phyloP scores from a whole-genome alignment of 106 monocot species.

The Apostasia ramifera region DNA sequence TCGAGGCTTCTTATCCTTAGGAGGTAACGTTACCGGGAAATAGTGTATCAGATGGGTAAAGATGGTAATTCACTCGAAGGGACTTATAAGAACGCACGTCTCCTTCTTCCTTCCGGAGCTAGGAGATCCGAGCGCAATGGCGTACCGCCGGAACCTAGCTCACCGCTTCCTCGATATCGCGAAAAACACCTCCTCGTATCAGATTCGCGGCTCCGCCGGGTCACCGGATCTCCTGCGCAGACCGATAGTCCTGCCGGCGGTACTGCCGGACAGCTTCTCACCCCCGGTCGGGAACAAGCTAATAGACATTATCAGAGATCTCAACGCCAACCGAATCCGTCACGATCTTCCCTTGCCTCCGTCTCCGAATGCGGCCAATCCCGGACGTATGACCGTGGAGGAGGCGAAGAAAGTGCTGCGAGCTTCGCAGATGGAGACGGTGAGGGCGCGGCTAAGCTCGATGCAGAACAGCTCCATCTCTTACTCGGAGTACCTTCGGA shows the following conservation, averaged over 20 bases:
- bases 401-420: constrained; percentile 1
- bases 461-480: not conserved
- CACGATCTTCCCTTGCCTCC: not conserved
- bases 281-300: not conserved
- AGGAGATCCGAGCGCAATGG: not conserved
- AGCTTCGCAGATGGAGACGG: not conserved
- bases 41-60: no score
- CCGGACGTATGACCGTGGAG: not conserved
- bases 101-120: not conserved
- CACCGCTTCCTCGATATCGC: not conserved
- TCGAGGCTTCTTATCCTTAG: no score
- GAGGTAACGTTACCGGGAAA: no score
- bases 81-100: not conserved
- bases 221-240: not conserved
- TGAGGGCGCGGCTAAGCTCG: not conserved
- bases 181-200: not conserved
- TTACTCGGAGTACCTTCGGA: not conserved
- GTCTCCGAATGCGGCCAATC: not conserved
- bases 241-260: not conserved
- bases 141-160: not conserved
- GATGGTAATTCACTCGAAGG: no score
- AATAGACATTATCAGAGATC: not conserved
- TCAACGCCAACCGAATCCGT: not conserved
- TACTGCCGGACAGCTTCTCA: not conserved
- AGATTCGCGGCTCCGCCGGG: not conserved